Percentiles rank a stretch among this genome's conserved stretches.
These are phyloP conservation scores for Komagataella ulmi DNA, from an alignment of 805 yeast genomes.

Conservation along the genomic window DNA sequence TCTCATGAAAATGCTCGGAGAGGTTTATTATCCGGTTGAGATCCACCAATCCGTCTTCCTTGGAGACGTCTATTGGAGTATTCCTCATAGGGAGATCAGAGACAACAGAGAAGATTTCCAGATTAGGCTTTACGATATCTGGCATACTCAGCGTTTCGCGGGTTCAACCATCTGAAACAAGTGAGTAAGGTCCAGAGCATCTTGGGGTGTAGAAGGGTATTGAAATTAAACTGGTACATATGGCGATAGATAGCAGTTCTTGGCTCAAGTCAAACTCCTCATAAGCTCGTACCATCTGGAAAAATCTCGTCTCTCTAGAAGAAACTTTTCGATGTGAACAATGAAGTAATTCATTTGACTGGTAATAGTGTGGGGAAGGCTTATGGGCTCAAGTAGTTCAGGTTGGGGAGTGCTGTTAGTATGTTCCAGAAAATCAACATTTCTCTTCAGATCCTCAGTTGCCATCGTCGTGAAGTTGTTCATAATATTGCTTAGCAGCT, in stretches of 20 bases:
- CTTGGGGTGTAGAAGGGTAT: neutral
- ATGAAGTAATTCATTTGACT: constrained; percentile 18
- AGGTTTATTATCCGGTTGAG: neutral
- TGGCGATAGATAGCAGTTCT: neutral
- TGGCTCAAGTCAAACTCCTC: neutral
- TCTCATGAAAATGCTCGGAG: neutral
- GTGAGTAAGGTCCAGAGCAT: neutral
- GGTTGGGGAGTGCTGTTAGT: neutral
- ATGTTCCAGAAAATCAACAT: neutral
- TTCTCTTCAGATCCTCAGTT: constrained; percentile 7
- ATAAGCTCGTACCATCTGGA: constrained; percentile 10
- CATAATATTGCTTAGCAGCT: constrained; percentile 15
- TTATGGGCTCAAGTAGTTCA: neutral
- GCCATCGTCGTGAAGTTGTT: constrained; percentile 15
- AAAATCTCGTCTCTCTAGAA: constrained; percentile 14
- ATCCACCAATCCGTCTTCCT: neutral
- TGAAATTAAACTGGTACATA: neutral
- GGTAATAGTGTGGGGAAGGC: constrained; percentile 13
- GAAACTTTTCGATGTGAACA: constrained; percentile 18
- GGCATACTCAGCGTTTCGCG: neutral
- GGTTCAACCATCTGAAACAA: neutral
- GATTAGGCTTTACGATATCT: neutral
- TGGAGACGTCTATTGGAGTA: neutral
- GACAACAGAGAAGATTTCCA: neutral
- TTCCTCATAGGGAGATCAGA: neutral